Evolutionary conservation across 441 rosid genomes (phyloP), one percentile per base, ranked within the genome.

Genomic region (Populus hybrid): DNA sequence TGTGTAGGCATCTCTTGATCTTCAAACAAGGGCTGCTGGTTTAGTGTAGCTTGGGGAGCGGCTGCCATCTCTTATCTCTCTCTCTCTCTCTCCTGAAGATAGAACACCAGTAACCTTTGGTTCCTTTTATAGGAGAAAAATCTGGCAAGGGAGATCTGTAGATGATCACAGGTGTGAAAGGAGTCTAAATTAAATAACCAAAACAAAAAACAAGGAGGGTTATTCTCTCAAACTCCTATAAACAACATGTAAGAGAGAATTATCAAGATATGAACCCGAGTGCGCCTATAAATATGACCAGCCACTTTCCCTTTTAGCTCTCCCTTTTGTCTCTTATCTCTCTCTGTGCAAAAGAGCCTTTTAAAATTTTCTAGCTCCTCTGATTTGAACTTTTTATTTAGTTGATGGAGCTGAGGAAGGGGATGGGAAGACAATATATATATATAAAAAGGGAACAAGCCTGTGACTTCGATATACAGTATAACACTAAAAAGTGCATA

Each of bases 11-110:
- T 79, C 81, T 79, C 91, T 76, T 91, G 87, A 28, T 91, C 98
- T 80, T 90, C 97, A 75, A 89, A 88, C 78, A 94, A 82, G 70
- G 88, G 80, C 19, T 86, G 81, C 19, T 86, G 94, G 85, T 86
- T 89, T 63, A 86, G 77, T 83, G 85, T 80, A 69, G 82, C 82
- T 80, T 85, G 85, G 14, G 88, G 75, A 65, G 86, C 78, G 42
- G 91, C 88, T 78, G 85, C 86, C 88, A 84, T 85, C 70, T 82
- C 78, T 73, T 72, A 67, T 82, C 70, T 40, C 71, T 78, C 42
- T 73, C 78, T 67, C 70, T 46, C 34, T 66, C 76, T 46, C 75
- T 72, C 32, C 70, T 35, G 50, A 71, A 23, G 77, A 69, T 8
- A n/a, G 71, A 30, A 68, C 40, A 68, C 46, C 71, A 68, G 12